Evolutionary conservation across 2,329 filamentous ascomycete genomes (phyloP).

Genomic region (Rhytidhysteron rufulum): DNA sequence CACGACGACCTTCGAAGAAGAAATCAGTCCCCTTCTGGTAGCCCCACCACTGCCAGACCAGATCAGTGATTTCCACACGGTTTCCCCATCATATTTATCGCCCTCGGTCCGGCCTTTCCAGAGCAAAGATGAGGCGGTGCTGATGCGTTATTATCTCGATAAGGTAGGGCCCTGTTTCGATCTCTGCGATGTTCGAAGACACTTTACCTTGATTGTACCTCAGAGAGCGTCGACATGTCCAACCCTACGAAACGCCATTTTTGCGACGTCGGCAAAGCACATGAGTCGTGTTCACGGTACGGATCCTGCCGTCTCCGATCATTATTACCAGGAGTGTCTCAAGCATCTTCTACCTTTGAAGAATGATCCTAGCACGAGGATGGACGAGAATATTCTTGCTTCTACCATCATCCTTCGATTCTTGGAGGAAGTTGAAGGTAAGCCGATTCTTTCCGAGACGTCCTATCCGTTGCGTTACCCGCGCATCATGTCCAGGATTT

Average conservation of each 20-base stretch:
- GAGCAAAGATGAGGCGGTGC: constrained; percentile 22
- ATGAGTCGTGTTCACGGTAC: constrained; percentile 19
- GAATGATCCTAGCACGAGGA: constrained; percentile 16
- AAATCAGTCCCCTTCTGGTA: too few relatives aligned
- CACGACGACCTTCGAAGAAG: too few relatives aligned
- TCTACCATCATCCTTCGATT: constrained; percentile 25
- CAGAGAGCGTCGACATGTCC: constrained; percentile 49
- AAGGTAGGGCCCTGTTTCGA: constrained; percentile 25
- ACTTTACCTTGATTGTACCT: constrained; percentile 55
- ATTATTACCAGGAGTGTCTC: constrained; percentile 23
- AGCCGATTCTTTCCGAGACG: background rate
- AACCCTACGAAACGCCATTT: constrained; percentile 23
- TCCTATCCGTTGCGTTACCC: too few relatives aligned
- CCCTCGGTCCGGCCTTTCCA: constrained; percentile 24
- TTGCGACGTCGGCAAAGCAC: constrained; percentile 27
- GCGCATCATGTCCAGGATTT: too few relatives aligned
- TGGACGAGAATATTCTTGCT: constrained; percentile 23
- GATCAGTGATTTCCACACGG: too few relatives aligned
- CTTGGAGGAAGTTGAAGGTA: constrained; percentile 26
- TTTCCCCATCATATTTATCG: too few relatives aligned
- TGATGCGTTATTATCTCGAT: constrained; percentile 30
- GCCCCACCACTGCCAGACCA: too few relatives aligned
- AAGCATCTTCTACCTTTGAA: constrained; percentile 22
- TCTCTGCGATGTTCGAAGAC: constrained; percentile 31
- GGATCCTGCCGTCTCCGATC: constrained; percentile 22